These are phyloP conservation scores for Sporothrix inflata DNA, from an alignment of 2,329 filamentous ascomycete genomes.

Conservation along the genomic window DNA sequence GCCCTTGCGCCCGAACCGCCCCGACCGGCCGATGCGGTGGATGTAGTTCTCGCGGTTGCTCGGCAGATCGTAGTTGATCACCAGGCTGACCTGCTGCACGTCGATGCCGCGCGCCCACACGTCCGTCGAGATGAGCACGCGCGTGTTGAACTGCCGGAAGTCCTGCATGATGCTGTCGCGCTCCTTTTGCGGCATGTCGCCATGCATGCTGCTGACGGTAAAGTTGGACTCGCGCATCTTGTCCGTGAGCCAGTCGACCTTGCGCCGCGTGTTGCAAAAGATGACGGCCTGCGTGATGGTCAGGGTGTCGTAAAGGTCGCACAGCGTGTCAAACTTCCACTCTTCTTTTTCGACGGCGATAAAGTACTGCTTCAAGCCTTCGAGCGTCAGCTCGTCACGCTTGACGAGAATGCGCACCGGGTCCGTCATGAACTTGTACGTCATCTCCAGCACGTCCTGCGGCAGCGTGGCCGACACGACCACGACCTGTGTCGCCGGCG, in stretches of 20 bases:
- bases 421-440: constrained; percentile 99
- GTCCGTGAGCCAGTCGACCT: constrained; percentile 99
- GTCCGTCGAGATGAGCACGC: constrained; percentile 95
- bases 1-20: constrained; percentile 95
- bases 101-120: constrained; percentile 99
- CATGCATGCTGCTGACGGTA: constrained; percentile 98
- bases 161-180: constrained; percentile 99
- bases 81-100: constrained; percentile 95
- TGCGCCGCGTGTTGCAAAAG: constrained; percentile 98
- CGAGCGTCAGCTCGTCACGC: constrained; percentile 96
- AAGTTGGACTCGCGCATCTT: constrained; percentile 99
- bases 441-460: constrained; percentile 98
- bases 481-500: constrained; percentile 96
- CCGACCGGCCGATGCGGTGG: constrained; percentile 94
- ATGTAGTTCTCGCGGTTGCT: constrained; percentile 99
- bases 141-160: constrained; percentile 93
- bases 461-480: constrained; percentile 95
- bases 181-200: constrained; percentile 98
- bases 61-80: constrained; percentile 98
- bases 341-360: constrained; percentile 99
- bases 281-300: constrained; percentile 99
- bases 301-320: constrained; percentile 96
- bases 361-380: constrained; percentile 98
- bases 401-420: constrained; percentile 96
- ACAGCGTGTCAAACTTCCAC: constrained; percentile 99